A percentile compares a stretch with the other conserved stretches of the same genome.
phyloP scores from a whole-genome alignment of 2,329 filamentous ascomycete species.

The Hypoxylon sp. region DNA sequence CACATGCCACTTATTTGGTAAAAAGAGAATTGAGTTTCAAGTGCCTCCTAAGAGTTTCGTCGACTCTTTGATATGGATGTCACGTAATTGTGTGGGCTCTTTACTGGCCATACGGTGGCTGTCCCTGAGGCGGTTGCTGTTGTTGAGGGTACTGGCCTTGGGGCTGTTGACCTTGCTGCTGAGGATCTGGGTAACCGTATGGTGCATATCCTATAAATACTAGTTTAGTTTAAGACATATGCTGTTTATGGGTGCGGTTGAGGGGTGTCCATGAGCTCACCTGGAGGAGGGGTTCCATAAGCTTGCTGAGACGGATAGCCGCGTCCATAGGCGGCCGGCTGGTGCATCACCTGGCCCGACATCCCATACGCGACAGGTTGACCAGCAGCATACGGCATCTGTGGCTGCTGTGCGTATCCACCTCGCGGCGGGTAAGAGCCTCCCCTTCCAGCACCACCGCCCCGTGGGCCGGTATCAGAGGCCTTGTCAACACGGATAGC shows the following conservation, averaged over 20 bases:
- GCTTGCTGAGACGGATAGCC: slow-evolving; percentile 50
- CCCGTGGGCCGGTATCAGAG: slow-evolving; percentile 77
- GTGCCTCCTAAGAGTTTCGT: slow-evolving; percentile 2
- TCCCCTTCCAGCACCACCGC: slow-evolving; percentile 59
- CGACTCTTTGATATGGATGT: slow-evolving; percentile 5
- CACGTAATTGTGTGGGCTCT: slow-evolving; percentile 4
- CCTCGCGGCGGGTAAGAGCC: slow-evolving; percentile 47
- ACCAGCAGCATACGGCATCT: slow-evolving; percentile 50
- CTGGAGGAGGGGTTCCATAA: slow-evolving; percentile 57
- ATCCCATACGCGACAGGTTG: slow-evolving; percentile 51
- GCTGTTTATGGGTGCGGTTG: slow-evolving; percentile 1
- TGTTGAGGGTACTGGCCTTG: slow-evolving; percentile 42
- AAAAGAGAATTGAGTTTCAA: slow-evolving; percentile 6
- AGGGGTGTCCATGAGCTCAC: slow-evolving; percentile 44
- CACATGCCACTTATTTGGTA: slow-evolving; percentile 8
- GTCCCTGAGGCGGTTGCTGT: slow-evolving; percentile 51
- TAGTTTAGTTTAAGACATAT: neutral
- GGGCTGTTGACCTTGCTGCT: slow-evolving; percentile 50
- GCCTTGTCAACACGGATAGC: slow-evolving; percentile 96
- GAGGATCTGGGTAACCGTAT: slow-evolving; percentile 59
- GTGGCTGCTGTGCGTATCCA: slow-evolving; percentile 45
- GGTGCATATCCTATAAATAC: slow-evolving; percentile 40
- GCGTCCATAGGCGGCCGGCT: slow-evolving; percentile 54
- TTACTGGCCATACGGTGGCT: slow-evolving; percentile 52
- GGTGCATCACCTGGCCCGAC: slow-evolving; percentile 50